These are phyloP conservation scores for Digitaria exilis DNA, from an alignment of 202 grass and related monocot genomes.

Conservation along the genomic window DNA sequence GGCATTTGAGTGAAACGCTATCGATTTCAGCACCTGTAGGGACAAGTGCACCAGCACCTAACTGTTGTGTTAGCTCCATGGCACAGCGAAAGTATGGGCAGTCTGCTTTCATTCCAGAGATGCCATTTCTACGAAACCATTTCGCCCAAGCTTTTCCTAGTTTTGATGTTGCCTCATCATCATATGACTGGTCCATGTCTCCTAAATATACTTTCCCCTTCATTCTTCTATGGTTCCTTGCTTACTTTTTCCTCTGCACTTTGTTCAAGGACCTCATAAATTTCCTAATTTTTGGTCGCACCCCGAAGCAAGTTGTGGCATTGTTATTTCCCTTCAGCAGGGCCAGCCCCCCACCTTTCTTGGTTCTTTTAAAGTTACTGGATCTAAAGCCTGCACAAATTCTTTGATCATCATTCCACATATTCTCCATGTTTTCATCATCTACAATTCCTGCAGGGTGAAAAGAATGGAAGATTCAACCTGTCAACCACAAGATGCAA, in stretches of 20 bases:
- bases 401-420: neutral
- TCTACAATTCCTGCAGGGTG: neutral
- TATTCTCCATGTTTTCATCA: neutral
- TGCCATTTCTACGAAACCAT: slow-evolving; percentile 27
- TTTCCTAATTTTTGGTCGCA: slow-evolving; percentile 1
- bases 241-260: neutral
- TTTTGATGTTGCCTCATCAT: neutral
- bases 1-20: neutral
- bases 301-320: neutral
- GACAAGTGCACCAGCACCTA: neutral
- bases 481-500: neutral
- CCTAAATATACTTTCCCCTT: neutral
- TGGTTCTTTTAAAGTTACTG: neutral
- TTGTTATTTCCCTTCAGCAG: neutral
- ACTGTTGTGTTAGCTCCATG: slow-evolving; percentile 27
- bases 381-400: neutral
- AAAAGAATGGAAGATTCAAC: neutral
- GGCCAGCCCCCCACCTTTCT: neutral
- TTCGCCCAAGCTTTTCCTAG: slow-evolving; percentile 29
- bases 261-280: neutral
- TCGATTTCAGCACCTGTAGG: slow-evolving; percentile 15
- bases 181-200: neutral
- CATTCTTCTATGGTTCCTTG: neutral
- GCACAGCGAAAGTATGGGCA: slow-evolving; percentile 22
- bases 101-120: slow-evolving; percentile 22